phyloP scores from a whole-genome alignment of 1,284 basidiomycete species.

The Tetrapyrgos nigripes region DNA sequence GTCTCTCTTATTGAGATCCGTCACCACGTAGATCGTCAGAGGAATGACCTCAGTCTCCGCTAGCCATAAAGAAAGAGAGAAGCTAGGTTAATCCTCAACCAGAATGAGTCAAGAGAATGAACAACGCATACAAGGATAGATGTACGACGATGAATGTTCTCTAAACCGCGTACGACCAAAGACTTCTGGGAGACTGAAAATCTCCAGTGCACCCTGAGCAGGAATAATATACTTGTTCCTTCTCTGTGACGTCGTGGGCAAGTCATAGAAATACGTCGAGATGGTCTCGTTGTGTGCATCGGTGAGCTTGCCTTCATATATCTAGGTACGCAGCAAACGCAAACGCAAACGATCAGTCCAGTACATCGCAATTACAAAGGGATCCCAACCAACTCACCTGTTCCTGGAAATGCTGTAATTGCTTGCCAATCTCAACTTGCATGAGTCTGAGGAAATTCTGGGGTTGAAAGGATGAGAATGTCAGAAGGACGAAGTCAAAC shows the following conservation, averaged over 20 bases:
- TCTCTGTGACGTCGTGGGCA: slow-evolving; percentile 72
- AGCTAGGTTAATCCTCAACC: background rate
- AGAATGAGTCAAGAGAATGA: background rate
- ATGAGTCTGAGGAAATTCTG: slow-evolving; percentile 73
- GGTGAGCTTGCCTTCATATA: slow-evolving; percentile 68
- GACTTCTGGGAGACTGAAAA: slow-evolving; percentile 60
- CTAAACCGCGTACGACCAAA: slow-evolving; percentile 48
- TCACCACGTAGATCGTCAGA: slow-evolving; percentile 73
- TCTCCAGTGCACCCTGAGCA: slow-evolving; percentile 49
- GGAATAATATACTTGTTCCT: slow-evolving; percentile 79
- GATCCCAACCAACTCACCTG: slow-evolving; percentile 49
- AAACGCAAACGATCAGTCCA: no score
- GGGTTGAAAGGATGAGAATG: background rate
- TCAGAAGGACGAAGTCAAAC: background rate
- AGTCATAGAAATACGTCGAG: slow-evolving; percentile 88
- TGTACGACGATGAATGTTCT: slow-evolving; percentile 49
- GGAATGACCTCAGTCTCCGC: slow-evolving; percentile 46
- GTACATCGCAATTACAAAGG: no score
- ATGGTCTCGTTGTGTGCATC: slow-evolving; percentile 62
- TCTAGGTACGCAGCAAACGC: slow-evolving; percentile 53
- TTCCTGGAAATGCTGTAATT: slow-evolving; percentile 76
- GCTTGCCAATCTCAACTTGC: slow-evolving; percentile 65
- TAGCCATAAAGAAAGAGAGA: slow-evolving; percentile 12
- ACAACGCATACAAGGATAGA: slow-evolving; percentile 65
- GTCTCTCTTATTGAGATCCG: slow-evolving; percentile 75